Evolutionary conservation across 2,329 filamentous ascomycete genomes (phyloP).

Genomic region (Balansia obtecta): DNA sequence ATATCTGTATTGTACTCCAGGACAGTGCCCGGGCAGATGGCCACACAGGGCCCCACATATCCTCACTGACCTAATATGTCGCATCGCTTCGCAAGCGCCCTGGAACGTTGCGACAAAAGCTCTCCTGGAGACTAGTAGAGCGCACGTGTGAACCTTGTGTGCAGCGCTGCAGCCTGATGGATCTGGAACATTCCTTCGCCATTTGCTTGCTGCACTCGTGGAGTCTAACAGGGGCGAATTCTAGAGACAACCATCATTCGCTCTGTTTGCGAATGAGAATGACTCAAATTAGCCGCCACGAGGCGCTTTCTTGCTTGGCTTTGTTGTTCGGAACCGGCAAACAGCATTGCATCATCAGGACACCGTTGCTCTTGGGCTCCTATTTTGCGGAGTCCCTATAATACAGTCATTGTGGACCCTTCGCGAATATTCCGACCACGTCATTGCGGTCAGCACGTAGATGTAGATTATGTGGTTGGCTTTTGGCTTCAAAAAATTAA

Average conservation of each 20-base stretch:
- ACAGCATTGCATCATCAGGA: neutral
- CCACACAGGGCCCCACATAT: constrained; percentile 3
- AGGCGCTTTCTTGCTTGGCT: neutral
- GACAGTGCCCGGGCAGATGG: neutral
- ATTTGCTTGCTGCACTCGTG: neutral
- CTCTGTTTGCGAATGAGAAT: neutral
- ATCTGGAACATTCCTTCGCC: too few relatives aligned
- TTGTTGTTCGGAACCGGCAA: neutral
- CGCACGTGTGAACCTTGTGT: neutral
- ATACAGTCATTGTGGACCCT: constrained; percentile 2
- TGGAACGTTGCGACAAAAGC: neutral
- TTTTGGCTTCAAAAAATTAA: neutral
- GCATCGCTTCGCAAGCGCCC: neutral
- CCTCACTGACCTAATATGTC: neutral
- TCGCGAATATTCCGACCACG: constrained; percentile 16
- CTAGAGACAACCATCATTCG: neutral
- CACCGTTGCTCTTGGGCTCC: neutral
- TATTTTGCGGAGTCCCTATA: neutral
- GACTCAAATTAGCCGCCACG: constrained; percentile 3
- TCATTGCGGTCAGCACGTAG: neutral
- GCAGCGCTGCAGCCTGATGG: neutral
- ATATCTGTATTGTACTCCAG: neutral
- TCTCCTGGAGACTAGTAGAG: neutral
- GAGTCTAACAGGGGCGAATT: neutral
- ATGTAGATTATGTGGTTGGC: neutral